These are phyloP conservation scores for Russula griseocarnosa DNA, from an alignment of 768 basidiomycete species.

Conservation along the genomic window DNA sequence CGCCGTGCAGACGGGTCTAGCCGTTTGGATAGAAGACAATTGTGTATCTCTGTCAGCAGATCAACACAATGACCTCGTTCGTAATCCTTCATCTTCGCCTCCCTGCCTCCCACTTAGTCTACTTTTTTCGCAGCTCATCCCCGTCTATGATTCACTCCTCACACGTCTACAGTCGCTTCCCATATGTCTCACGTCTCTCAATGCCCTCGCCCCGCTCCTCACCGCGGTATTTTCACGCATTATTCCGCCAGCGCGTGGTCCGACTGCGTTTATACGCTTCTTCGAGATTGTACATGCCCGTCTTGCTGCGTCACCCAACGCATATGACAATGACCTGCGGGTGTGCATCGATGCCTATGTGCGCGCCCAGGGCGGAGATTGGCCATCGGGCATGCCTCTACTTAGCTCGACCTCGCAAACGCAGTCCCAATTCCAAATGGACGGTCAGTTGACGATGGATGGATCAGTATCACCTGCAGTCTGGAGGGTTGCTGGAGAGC, in stretches of 20 bases:
- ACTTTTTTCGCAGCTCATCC: constrained; percentile 8
- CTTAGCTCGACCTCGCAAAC: constrained; percentile 15
- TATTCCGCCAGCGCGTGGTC: constrained; percentile 16
- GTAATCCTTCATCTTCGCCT: neutral
- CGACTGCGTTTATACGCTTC: constrained; percentile 14
- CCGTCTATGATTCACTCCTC: constrained; percentile 17
- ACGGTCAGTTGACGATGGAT: neutral
- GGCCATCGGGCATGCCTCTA: constrained; percentile 10
- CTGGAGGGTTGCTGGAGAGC: neutral
- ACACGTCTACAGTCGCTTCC: constrained; percentile 11
- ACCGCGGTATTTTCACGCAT: constrained; percentile 20
- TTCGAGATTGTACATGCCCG: constrained; percentile 6
- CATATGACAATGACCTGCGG: constrained; percentile 18
- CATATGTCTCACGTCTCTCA: constrained; percentile 1
- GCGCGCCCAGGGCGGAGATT: constrained; percentile 9
- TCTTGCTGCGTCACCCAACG: neutral
- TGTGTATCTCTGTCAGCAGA: neutral
- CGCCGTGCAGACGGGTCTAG: constrained; percentile 9
- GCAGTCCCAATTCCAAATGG: neutral
- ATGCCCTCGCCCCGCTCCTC: constrained; percentile 16
- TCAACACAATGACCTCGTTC: constrained; percentile 16
- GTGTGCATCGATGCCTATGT: constrained; percentile 20
- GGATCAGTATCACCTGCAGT: neutral
- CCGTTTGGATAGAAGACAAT: constrained; percentile 22
- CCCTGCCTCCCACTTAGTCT: neutral